Evolutionary conservation across 306 rosid genomes (phyloP), one percentile per base, ranked within the genome.

Genomic region (Glycine latifolia): DNA sequence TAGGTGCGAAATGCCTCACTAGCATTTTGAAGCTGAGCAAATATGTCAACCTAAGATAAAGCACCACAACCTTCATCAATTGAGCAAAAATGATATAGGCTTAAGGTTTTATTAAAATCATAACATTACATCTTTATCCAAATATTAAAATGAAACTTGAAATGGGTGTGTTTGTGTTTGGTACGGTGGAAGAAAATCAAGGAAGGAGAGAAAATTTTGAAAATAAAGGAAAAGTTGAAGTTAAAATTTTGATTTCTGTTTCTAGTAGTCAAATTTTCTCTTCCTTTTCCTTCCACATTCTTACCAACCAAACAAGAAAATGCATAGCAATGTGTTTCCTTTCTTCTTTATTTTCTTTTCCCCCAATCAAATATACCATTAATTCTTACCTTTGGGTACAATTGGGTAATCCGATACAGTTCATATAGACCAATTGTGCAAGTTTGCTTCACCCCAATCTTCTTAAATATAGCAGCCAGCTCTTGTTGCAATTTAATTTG

Each of bases 381-480:
- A 69, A 75, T 71, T 55, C 74, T 78, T 79, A 92, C 99, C 91
- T 92, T 86, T 4, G 99, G 99, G 89, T 96, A 96, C 78, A 96
- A 88, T 49, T 96, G 99, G 73, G 98, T 96, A 61, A 96, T 96
- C 61, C 97, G 94, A 83, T 93, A 96, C 14, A 96, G 87, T 72
- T 96, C 99, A 79, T 89, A 90, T 26, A 96, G 89, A 85, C 99
- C 99, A 86, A 90, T 96, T 63, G 94, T 87, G 87, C 99, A 96
- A 33, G 98, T 96, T 88, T 96, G 99, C 91, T 96, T 96, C 84
- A 94, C 99, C 7, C 99, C 99, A 71, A 96, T 96, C 90, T 96
- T 96, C 90, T 96, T 96, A 86, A 96, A 96, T 84, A 96, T 96
- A 39, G 99, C 97, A 84, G 95, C 99, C 79, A 96, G 94, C 88